These are phyloP conservation scores for Triangularia verruculosa DNA, from an alignment of 2,329 filamentous ascomycete species.

Conservation along the genomic window DNA sequence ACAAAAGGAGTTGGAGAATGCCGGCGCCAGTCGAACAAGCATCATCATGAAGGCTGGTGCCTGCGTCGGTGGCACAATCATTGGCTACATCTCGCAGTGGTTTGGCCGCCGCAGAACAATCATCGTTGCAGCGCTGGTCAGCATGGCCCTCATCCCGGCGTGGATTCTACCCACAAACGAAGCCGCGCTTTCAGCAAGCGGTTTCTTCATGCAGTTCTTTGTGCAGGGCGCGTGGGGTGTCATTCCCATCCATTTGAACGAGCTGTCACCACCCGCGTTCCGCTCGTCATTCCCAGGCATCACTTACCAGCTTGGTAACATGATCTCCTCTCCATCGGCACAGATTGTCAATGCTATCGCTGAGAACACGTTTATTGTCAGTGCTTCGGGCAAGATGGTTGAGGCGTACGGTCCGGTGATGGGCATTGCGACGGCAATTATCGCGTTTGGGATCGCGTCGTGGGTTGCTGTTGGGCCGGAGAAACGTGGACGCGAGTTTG, in stretches of 20 bases:
- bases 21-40: slow-evolving; percentile 66
- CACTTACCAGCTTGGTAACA: slow-evolving; percentile 72
- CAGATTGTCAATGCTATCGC: slow-evolving; percentile 76
- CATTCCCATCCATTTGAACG: slow-evolving; percentile 71
- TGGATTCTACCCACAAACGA: slow-evolving; percentile 67
- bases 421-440: slow-evolving; percentile 74
- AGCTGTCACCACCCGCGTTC: slow-evolving; percentile 68
- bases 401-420: slow-evolving; percentile 73
- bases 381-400: slow-evolving; percentile 52
- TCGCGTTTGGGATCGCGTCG: slow-evolving; percentile 64
- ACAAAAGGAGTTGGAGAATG: slow-evolving; percentile 66
- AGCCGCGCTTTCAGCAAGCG: slow-evolving; percentile 56
- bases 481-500: slow-evolving; percentile 69
- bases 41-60: slow-evolving; percentile 79
- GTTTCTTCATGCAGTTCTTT: slow-evolving; percentile 69
- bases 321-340: slow-evolving; percentile 68
- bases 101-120: slow-evolving; percentile 70
- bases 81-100: slow-evolving; percentile 73
- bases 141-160: slow-evolving; percentile 62
- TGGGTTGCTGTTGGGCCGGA: slow-evolving; percentile 71
- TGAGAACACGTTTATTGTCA: slow-evolving; percentile 57
- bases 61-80: slow-evolving; percentile 68
- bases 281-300: slow-evolving; percentile 68
- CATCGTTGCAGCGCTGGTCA: slow-evolving; percentile 57
- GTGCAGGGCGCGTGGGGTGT: slow-evolving; percentile 66